Conservation (phyloP, 2,329 filamentous ascomycete genomes). For the Xylariaceae sp. region DNA sequence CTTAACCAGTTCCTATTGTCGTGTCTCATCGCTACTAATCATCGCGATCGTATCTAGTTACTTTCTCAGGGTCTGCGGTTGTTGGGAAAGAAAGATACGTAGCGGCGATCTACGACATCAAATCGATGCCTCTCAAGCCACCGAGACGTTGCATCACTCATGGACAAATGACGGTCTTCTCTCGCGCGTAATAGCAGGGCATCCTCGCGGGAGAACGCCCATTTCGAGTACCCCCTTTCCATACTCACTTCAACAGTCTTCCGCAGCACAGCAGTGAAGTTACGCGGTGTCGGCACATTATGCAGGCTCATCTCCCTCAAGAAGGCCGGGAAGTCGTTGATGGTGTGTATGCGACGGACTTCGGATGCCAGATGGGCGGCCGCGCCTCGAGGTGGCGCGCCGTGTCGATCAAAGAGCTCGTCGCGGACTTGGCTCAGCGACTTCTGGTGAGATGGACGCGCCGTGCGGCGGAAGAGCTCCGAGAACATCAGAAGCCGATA, state of each 20-base stretch:
- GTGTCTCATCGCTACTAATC: too few species aligned
- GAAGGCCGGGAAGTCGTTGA: constrained; percentile 47
- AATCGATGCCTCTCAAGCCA: constrained; percentile 2
- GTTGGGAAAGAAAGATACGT: neutral
- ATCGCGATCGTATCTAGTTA: too few species aligned
- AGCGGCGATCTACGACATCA: neutral
- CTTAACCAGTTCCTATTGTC: too few species aligned
- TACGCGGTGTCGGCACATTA: constrained; percentile 22
- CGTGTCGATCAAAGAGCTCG: constrained; percentile 49
- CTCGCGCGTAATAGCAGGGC: constrained; percentile 28
- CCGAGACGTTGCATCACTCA: constrained; percentile 7
- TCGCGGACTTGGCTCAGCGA: constrained; percentile 45
- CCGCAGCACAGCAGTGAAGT: constrained; percentile 40
- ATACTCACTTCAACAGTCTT: constrained; percentile 40
- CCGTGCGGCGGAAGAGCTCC: constrained; percentile 51
- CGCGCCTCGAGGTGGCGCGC: constrained; percentile 46
- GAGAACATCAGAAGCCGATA: constrained; percentile 58
- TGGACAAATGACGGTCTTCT: constrained; percentile 14
- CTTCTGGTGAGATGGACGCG: constrained; percentile 40
- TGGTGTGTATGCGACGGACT: constrained; percentile 46
- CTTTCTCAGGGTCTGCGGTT: neutral
- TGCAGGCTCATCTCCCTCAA: constrained; percentile 46
- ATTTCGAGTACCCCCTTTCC: constrained; percentile 38
- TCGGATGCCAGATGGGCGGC: constrained; percentile 45
- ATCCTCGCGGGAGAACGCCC: constrained; percentile 12